Base-by-base conservation (phyloP, 2,329 filamentous ascomycete genomes). In the Eutypa lata region DNA sequence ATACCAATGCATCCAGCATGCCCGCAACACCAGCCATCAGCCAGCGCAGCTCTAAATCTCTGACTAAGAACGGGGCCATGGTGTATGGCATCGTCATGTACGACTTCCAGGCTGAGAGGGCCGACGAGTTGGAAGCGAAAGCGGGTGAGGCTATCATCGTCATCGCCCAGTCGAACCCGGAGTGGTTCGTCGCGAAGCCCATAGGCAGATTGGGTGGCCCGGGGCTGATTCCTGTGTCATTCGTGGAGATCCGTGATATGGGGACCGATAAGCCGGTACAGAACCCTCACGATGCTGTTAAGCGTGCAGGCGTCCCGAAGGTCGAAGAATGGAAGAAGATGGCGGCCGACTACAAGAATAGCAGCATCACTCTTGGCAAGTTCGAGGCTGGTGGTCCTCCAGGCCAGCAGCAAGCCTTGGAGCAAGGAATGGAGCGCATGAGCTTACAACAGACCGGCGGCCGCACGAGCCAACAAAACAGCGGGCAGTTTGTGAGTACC, bases 301-400 rank as follows among this genome's bases (percentile, higher is more conserved):
- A 85, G 63, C 86, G 87, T 62, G 94, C 94, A 2, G 92, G 93
- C 19, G 92, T 99, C 7, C 94, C 94, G 13, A 88, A 87, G 65
- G 94, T 99, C 3, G 94, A 99, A 68, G 94, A 99, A 65, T 99
- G 94, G 94, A 99, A 99, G 78, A 96, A 95, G 75, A 97, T 97
- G 91, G 92, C 94, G 0, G 93, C 93, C 52, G 93, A 97, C 59
- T 99, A 99, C 75, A 99, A 99, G 78, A 97, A 97, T 70, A 96
- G 92, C 70, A 97, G 94, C 73, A 97, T 99, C 68, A 93, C 92
- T 0, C 77, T 99, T 42, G 94, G 94, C 61, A 96, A 93, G 72
- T 93, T 95, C 61, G 90, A 93, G 63, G 78, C 75, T 53, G 78
- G 82, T 51, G 69, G 67, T 19, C 60, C 62, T 13, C 70, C 66